Base-by-base conservation (phyloP, 257 asterid genomes). In the Solanum peruvianum region DNA sequence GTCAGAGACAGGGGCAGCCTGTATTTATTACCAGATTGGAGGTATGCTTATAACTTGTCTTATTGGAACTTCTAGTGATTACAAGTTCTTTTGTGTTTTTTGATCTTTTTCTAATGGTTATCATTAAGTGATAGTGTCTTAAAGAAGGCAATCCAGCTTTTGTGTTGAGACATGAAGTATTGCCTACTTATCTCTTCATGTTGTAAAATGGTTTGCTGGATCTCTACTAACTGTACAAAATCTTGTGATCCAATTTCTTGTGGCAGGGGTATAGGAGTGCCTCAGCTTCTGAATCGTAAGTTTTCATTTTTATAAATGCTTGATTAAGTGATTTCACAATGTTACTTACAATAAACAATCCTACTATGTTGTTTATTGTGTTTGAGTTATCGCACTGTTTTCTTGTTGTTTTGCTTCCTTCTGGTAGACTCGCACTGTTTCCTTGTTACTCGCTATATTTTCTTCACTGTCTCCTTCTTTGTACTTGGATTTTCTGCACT, bases 1-100 rank as follows among this genome's bases (percentile, higher is more conserved):
- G 99, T 89, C 99, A 96, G 91, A 91, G 98, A 89, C 99, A 96
- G 93, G 99, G 99, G 83, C 99, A 96, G 87, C 98, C 98, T 84
- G 98, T 96, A 85, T 96, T 96, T 92, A 96, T 96, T 89, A 96
- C 99, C 90, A 94, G 95, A 94, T 90, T 96, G 91, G 99, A 96
- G 96, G 99, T 96, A 89, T 86, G 89, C 78, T 73, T 88, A 62
- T 27, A 60, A 41, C 39, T 72, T n/a, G 10, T 77, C 56, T 86
- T 42, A 70, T 49, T 3, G 25, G 42, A 47, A 16, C 49, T 25
- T 49, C 85, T 47, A 80, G 69, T 80, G 21, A 47, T 52, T 47
- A 29, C 44, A 47, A 29, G 42, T 80, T 49, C 27, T 80, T 78
- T 37, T 73, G 49, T 21, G 27, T 37, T 37, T 37, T 5, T 21